Percentiles rank a stretch among this genome's conserved stretches.
Evolutionary conservation across 2,329 filamentous ascomycete species (phyloP).

Genomic region (Xylaria sp.): DNA sequence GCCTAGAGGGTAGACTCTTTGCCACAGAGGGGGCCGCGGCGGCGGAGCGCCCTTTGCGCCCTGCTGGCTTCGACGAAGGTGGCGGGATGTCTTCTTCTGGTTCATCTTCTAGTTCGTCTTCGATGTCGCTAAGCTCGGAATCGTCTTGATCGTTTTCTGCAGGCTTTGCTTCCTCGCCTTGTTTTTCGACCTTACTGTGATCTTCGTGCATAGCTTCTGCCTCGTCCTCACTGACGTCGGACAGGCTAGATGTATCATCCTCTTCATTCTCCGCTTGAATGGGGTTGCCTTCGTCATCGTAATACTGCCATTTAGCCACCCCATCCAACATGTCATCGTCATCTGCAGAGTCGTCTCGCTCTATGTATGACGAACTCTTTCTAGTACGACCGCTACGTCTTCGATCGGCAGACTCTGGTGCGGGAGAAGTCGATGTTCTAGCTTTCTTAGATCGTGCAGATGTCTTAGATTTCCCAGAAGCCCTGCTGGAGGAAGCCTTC

Average conservation of each 20-base stretch:
- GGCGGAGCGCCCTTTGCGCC: constrained; percentile 44
- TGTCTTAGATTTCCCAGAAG: constrained; percentile 44
- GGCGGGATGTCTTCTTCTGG: constrained; percentile 38
- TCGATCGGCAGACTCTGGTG: constrained; percentile 57
- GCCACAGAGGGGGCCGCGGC: constrained; percentile 37
- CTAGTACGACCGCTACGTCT: constrained; percentile 66
- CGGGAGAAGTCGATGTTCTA: constrained; percentile 48
- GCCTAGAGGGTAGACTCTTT: constrained; percentile 45
- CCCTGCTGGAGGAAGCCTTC: constrained; percentile 46
- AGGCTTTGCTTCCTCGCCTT: constrained; percentile 27
- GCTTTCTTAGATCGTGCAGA: constrained; percentile 47
- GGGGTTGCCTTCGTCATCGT: constrained; percentile 51
- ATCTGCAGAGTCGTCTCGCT: constrained; percentile 68
- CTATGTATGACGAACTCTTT: constrained; percentile 62
- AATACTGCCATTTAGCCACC: constrained; percentile 69
- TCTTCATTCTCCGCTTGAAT: constrained; percentile 46
- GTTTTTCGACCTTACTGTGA: constrained; percentile 38
- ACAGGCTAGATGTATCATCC: constrained; percentile 34
- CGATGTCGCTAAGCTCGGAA: constrained; percentile 41
- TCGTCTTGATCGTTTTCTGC: constrained; percentile 34
- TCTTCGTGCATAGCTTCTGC: constrained; percentile 43
- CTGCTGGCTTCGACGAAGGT: constrained; percentile 42
- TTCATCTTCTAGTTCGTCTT: constrained; percentile 38
- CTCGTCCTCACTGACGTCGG: constrained; percentile 37
- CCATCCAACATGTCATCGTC: constrained; percentile 71